A percentile compares a stretch with the other conserved stretches of the same genome.
These are phyloP conservation scores for Closterium sp. DNA, from an alignment of 139 green algal species.

Conservation along the genomic window DNA sequence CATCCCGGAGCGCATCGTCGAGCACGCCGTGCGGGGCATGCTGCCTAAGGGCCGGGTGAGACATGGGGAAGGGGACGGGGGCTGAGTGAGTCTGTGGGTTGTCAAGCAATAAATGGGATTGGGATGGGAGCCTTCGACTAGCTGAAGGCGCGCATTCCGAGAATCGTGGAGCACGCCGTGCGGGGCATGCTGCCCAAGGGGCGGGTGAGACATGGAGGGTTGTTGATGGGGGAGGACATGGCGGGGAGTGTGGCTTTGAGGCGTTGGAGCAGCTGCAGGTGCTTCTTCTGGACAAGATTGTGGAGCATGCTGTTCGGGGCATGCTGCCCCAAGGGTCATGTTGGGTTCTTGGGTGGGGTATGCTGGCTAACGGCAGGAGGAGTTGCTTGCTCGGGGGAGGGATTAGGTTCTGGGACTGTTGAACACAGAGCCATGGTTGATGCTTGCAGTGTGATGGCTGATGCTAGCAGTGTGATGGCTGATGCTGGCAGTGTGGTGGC, in stretches of 20 bases:
- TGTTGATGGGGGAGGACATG: no score
- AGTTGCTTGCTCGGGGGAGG: no score
- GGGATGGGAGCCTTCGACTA: conserved; percentile 54
- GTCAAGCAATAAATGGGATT: no score
- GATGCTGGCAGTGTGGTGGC: no score
- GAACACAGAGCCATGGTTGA: no score
- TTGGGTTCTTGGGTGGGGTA: no score
- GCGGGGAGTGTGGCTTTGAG: conserved; percentile 56
- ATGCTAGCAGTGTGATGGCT: no score
- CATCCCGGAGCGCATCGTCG: conserved; percentile 95
- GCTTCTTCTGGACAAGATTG: conserved; percentile 88
- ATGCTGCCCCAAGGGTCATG: conserved; percentile 83
- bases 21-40: conserved; percentile 97
- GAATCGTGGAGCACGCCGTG: conserved; percentile 95
- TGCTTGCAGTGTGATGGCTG: no score
- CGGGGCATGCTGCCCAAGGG: conserved; percentile 98
- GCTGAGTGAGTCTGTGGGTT: no score
- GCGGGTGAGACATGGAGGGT: conserved; percentile 20
- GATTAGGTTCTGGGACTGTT: no score
- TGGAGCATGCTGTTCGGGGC: conserved; percentile 94
- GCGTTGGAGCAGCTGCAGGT: conserved; percentile 57
- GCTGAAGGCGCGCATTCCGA: conserved; percentile 79
- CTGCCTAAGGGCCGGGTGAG: conserved; percentile 82
- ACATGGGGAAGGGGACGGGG: neutral
- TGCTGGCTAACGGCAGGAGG: no score